Base-by-base conservation (phyloP, 768 basidiomycete genomes). In the Gyrodon lividus region DNA sequence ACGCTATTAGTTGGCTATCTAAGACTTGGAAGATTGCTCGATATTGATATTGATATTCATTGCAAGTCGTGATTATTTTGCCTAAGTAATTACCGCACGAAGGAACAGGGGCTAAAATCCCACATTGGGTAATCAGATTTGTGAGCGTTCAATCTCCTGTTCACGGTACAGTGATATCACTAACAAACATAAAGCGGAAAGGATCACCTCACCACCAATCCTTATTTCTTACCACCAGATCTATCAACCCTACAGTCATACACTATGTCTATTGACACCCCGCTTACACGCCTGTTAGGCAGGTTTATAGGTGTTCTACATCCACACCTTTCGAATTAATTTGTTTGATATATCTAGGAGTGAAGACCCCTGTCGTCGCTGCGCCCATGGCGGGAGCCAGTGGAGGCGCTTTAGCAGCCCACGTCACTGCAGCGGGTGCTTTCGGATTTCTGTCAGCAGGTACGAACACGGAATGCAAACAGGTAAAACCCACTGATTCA, bases 401-500 rank as follows among this genome's bases (percentile, higher is more conserved):
- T 50, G 84, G 86, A 42, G 87, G 84, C 42, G 66, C 65, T 17
- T 63, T 86, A 19, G 83, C 84, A 22, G 81, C 83, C 5, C 74
- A 80, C 48, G 84, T 87, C 28, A 75, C 80, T 17, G 74, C 76
- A 2, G 88, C 72, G 7, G 91, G 91, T 19, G 90, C 85, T 14
- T 84, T 91, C 50, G 90, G 87, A 2, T 90, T 92, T 64, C 57
- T 90, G 0, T 74, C 80, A n/a, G 75, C 80, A 67, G 84, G 87
- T 83, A 57, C 9, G 59, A 43, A 16, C 14, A 10, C 23, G 22
- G 30, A 33, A 24, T 14, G 46, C 35, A 34, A 20, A 16, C 17
- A 10, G 16, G 22, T 13, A 12, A 28, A 35, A 38, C 44, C 28
- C 26, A 57, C 50, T 48, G 43, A 50, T 39, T 48, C 31, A 17